Conservation (phyloP, 495 filamentous ascomycete genomes). For the Annulohypoxylon moriforme region DNA sequence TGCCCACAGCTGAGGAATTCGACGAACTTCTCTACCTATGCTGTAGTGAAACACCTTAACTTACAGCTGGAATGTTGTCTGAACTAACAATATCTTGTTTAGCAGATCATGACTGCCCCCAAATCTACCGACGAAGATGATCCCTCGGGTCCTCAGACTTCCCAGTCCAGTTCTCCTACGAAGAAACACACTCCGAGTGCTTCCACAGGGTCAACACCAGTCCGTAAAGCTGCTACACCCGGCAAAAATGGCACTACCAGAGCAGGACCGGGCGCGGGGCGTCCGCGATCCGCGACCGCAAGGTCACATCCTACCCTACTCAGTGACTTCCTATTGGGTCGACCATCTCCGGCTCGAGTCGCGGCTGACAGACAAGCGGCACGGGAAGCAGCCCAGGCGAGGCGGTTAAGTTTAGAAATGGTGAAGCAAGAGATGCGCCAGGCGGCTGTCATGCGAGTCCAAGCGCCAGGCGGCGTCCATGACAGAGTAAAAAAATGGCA, state of each 20-base stretch:
- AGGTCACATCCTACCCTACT: conserved; percentile 58
- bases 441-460: conserved; percentile 57
- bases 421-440: conserved; percentile 64
- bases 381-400: conserved; percentile 52
- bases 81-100: conserved; percentile 28
- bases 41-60: conserved; percentile 8
- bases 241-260: conserved; percentile 52
- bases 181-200: conserved; percentile 31
- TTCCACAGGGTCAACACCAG: conserved; percentile 22
- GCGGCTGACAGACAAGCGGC: conserved; percentile 51
- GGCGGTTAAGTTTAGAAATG: conserved; percentile 58
- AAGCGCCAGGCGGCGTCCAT: conserved; percentile 65
- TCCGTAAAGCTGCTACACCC: conserved; percentile 17
- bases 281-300: conserved; percentile 42
- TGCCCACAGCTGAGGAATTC: conserved; percentile 2
- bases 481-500: conserved; percentile 83
- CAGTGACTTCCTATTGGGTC: conserved; percentile 65
- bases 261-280: conserved; percentile 52
- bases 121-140: conserved; percentile 48
- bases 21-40: conserved; percentile 2
- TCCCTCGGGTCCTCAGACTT: conserved; percentile 40
- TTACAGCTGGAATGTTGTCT: conserved; percentile 32
- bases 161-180: conserved; percentile 18
- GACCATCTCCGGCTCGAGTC: conserved; percentile 59
- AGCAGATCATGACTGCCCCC: conserved; percentile 48